Evolutionary conservation across 768 basidiomycete genomes (phyloP), one percentile per base, ranked within the genome.

Genomic region (Lyophyllum semitale): DNA sequence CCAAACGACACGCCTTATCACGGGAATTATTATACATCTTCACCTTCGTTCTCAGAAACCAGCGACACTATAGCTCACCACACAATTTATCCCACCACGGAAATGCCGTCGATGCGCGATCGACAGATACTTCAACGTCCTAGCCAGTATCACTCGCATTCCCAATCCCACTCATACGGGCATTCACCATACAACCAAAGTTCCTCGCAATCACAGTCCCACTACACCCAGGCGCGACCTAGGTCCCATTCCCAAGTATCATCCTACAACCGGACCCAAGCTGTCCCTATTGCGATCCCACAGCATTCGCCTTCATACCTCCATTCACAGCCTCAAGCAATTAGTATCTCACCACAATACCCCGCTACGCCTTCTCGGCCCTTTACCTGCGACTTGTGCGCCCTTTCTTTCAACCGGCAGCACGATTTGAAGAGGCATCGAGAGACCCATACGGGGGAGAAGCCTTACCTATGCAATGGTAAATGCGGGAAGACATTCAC

Each of bases 401-500:
- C 89, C 11, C 69, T 92, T 58, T 91, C 90, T 20, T 93, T 93
- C 75, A 91, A 91, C 66, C 83, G 91, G 41, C 88, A 90, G 67
- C 91, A 93, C 66, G 91, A 93, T 68, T 69, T 93, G 66, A 92
- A 92, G 67, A 82, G 91, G 32, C 91, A 93, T 71, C 78, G 87
- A 59, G 89, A 92, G 63, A 92, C 89, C 23, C 91, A 92, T 71
- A 88, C 88, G 5, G 90, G 90, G 33, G 90, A 92, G 70, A 92
- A 91, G 68, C 90, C 91, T 8, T 93, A 84, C 72, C 70, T 84
- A 17, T 93, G 91, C 70, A 91, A 91, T 62, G 89, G 88, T 12
- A 88, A 87, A 41, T 93, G 91, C 55, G 89, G 89, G 45, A 92
- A 92, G 77, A 91, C 90, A 2, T 93, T 92, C 66, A 93, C 90